Evolutionary conservation across 2,329 filamentous ascomycete species (phyloP).

Genomic region (Claviceps sp.): DNA sequence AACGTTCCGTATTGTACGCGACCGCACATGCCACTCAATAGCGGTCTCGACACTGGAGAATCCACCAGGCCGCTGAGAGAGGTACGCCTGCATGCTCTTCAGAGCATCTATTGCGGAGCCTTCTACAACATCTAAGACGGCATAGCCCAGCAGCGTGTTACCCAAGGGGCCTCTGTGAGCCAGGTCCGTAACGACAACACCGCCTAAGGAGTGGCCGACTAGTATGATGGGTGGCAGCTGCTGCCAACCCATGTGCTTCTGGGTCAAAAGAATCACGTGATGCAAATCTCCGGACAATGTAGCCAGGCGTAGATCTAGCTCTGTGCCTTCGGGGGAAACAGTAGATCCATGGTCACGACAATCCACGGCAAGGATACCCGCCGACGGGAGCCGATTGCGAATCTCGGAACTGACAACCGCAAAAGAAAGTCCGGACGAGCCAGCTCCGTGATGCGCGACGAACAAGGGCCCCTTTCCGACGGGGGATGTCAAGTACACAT

Average conservation of each 20-base stretch:
- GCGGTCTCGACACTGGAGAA: conserved; percentile 69
- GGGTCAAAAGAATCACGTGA: conserved; percentile 53
- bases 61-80: conserved; percentile 63
- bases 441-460: conserved; percentile 88
- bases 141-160: conserved; percentile 63
- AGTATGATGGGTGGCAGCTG: conserved; percentile 66
- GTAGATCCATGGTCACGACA: conserved; percentile 77
- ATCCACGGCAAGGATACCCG: conserved; percentile 75
- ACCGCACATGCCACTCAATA: conserved; percentile 89
- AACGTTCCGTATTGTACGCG: conserved; percentile 71
- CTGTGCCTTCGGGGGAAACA: conserved; percentile 25
- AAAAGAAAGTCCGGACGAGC: conserved; percentile 86
- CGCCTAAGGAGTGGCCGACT: conserved; percentile 83
- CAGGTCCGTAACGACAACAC: conserved; percentile 80
- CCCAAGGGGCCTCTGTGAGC: conserved; percentile 56
- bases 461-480: conserved; percentile 65
- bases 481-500: conserved; percentile 81
- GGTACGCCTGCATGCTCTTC: conserved; percentile 84
- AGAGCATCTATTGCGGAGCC: conserved; percentile 91
- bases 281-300: conserved; percentile 63
- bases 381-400: conserved; percentile 59
- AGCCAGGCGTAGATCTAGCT: conserved; percentile 54
- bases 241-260: conserved; percentile 57
- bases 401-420: conserved; percentile 69
- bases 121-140: conserved; percentile 89